Evolutionary conservation across 495 filamentous ascomycete species (phyloP).

Genomic region (Cenococcum geophilum): DNA sequence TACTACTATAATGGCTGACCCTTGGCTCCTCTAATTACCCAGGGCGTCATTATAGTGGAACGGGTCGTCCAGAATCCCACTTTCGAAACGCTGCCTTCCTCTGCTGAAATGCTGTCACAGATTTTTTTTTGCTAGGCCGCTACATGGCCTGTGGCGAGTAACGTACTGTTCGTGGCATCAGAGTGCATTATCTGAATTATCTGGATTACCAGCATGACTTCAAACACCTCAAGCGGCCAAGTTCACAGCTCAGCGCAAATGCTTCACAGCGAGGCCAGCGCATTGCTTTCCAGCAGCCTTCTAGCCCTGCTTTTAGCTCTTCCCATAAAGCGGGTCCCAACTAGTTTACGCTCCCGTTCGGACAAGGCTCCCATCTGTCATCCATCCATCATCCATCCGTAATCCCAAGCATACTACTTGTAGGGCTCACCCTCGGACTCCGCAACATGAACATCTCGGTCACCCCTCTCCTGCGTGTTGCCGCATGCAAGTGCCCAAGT

Average conservation of each 20-base stretch:
- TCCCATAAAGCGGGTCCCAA: neutral
- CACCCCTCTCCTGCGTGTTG: too few relatives aligned
- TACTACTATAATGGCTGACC: too few relatives aligned
- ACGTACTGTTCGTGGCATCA: neutral
- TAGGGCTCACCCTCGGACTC: neutral
- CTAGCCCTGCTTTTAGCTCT: neutral
- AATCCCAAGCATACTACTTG: neutral
- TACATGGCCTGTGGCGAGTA: neutral
- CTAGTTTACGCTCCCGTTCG: neutral
- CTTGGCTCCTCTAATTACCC: too few relatives aligned
- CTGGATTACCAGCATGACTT: neutral
- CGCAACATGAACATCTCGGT: neutral
- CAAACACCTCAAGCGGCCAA: neutral
- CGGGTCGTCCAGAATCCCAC: neutral
- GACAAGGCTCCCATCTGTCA: neutral
- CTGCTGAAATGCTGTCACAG: neutral
- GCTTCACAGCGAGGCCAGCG: too few relatives aligned
- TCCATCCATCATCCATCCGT: neutral
- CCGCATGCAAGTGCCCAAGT: neutral
- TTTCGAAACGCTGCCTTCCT: neutral
- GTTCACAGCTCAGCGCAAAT: too few relatives aligned
- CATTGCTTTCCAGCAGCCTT: neutral
- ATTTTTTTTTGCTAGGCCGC: neutral
- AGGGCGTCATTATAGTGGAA: too few relatives aligned
- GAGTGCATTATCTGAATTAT: neutral